Conservation (phyloP, 345 rosid species). For the Eucalyptus cloeziana region DNA sequence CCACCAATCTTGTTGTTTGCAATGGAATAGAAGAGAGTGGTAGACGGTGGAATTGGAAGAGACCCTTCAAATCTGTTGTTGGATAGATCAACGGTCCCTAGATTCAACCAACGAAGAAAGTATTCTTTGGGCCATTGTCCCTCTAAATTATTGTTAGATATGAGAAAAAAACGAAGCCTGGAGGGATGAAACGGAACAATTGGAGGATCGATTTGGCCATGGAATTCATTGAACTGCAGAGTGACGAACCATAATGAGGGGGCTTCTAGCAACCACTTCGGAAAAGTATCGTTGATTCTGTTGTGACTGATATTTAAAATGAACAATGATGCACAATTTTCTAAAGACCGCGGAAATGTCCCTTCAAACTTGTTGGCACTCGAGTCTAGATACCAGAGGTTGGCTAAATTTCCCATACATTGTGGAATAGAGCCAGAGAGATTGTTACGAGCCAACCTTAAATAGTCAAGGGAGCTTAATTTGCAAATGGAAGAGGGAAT, state of each 20-base stretch:
- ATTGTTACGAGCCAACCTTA: background rate
- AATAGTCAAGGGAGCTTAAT: background rate
- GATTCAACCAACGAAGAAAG: background rate
- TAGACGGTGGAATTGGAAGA: background rate
- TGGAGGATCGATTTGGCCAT: background rate
- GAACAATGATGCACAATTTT: background rate
- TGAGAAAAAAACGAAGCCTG: background rate
- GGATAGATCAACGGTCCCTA: background rate
- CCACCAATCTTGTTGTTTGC: background rate
- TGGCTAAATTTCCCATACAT: background rate
- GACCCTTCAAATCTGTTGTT: background rate
- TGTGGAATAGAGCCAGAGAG: conserved; percentile 6
- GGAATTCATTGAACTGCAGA: background rate
- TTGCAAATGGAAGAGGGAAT: background rate
- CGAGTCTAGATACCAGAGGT: background rate
- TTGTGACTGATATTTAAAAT: conserved; percentile 1
- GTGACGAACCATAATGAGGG: background rate
- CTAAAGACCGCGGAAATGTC: background rate
- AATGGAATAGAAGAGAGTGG: accelerated
- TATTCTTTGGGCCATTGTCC: background rate
- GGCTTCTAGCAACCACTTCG: background rate
- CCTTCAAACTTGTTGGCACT: conserved; percentile 1
- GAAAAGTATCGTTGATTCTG: conserved; percentile 5
- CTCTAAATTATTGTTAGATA: background rate
- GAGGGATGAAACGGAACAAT: background rate